Conservation (phyloP, 164 flowering plant species). For the Echeveria elegans region DNA sequence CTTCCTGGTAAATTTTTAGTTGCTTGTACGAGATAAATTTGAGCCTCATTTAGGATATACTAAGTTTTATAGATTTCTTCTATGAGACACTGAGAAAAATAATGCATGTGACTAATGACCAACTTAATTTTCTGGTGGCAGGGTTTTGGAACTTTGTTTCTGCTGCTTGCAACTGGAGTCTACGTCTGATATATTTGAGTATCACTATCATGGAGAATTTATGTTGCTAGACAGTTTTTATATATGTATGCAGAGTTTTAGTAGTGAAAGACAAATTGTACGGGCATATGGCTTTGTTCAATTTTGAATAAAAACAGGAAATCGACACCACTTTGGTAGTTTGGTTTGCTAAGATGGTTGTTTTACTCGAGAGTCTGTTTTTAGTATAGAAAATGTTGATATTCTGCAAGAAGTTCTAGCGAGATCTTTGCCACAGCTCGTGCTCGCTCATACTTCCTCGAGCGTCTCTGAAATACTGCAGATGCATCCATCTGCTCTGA, state of each 20-base stretch:
- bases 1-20: neutral
- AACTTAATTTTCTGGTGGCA: neutral
- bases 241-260: no score
- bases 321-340: no score
- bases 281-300: neutral
- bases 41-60: neutral
- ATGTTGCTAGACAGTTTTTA: neutral
- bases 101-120: neutral
- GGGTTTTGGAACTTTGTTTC: conserved; percentile 4
- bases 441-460: conserved; percentile 57
- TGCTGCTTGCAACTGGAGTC: neutral
- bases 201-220: no score
- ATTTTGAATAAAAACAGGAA: no score
- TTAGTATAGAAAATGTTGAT: neutral
- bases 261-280: neutral
- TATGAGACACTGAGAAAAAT: neutral
- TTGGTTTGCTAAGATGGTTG: neutral
- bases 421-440: conserved; percentile 39
- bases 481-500: conserved; percentile 50
- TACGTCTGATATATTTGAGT: neutral
- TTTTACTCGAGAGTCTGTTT: neutral
- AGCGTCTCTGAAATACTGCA: conserved; percentile 22
- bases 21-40: neutral
- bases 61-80: neutral
- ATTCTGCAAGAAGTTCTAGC: conserved; percentile 13